Conservation (phyloP, 306 rosid genomes). For the Cajanus cajan region DNA sequence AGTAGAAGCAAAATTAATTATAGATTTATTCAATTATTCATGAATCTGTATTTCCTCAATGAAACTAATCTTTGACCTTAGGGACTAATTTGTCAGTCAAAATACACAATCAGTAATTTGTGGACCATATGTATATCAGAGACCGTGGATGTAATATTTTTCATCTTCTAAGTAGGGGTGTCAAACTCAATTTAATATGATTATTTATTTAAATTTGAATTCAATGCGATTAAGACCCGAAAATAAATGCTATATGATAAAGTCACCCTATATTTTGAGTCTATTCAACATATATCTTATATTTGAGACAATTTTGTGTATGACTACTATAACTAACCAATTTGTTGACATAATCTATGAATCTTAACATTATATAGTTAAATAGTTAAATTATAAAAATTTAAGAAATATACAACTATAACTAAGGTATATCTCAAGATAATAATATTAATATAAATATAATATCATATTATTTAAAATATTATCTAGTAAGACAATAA, state of each 20-base stretch:
- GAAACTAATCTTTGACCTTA: neutral
- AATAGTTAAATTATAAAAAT: neutral
- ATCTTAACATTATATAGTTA: neutral
- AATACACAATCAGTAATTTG: neutral
- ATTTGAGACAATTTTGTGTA: too few species aligned
- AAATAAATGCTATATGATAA: neutral
- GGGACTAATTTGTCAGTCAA: neutral
- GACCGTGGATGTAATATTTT: neutral
- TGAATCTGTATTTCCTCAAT: neutral
- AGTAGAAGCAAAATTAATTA: too few species aligned
- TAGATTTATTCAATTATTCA: neutral
- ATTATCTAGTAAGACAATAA: neutral
- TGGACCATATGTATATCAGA: neutral
- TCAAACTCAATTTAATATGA: neutral
- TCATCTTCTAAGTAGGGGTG: neutral
- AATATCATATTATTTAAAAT: neutral
- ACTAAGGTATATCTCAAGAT: neutral
- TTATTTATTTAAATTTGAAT: neutral
- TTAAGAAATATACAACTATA: neutral
- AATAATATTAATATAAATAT: too few species aligned
- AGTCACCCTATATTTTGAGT: neutral
- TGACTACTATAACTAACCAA: too few species aligned
- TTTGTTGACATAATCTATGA: neutral
- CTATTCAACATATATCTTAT: too few species aligned
- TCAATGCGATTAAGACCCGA: neutral